Evolutionary conservation across 2,329 filamentous ascomycete species (phyloP).

Genomic region (Colletotrichum abscissum): DNA sequence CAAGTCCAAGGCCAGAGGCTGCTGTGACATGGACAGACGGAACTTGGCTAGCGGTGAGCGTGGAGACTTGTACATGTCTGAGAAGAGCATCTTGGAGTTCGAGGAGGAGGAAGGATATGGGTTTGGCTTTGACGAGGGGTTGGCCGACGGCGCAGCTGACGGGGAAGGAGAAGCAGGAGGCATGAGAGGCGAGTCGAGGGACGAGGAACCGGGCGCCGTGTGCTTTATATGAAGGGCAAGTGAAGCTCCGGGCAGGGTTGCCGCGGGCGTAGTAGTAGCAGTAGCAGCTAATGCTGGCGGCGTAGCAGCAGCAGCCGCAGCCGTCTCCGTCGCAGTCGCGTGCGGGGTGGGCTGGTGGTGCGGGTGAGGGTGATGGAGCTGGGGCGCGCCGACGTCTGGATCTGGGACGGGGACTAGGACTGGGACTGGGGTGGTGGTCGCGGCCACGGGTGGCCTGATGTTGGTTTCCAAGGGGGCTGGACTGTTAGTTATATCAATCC

Average conservation of each 20-base stretch:
- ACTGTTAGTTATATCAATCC: conserved; percentile 27
- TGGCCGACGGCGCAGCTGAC: conserved; percentile 23
- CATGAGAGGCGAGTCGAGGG: conserved; percentile 15
- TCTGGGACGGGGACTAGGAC: conserved; percentile 10
- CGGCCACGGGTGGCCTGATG: conserved; percentile 33
- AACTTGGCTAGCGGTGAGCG: conserved; percentile 65
- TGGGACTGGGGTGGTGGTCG: conserved; percentile 21
- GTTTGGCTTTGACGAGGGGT: conserved; percentile 15
- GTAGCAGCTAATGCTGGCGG: conserved; percentile 30
- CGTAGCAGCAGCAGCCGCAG: conserved; percentile 33
- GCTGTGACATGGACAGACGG: conserved; percentile 47
- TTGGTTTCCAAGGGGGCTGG: conserved; percentile 31
- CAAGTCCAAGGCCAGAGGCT: conserved; percentile 42
- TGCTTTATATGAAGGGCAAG: conserved; percentile 23
- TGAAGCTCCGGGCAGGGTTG: conserved; percentile 27
- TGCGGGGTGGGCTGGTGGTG: conserved; percentile 33
- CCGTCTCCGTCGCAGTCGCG: conserved; percentile 9
- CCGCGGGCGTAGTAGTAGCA: conserved; percentile 2
- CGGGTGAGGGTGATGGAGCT: conserved; percentile 13
- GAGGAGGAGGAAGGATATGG: conserved; percentile 29
- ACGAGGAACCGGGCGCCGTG: background rate
- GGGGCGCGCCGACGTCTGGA: conserved; percentile 29
- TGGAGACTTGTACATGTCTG: conserved; percentile 68
- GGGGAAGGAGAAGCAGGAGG: conserved; percentile 3
- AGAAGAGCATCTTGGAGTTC: conserved; percentile 64